Evolutionary conservation across 805 yeast genomes (phyloP), one percentile per base, ranked within the genome.

Genomic region (Suhomyces faveliae): DNA sequence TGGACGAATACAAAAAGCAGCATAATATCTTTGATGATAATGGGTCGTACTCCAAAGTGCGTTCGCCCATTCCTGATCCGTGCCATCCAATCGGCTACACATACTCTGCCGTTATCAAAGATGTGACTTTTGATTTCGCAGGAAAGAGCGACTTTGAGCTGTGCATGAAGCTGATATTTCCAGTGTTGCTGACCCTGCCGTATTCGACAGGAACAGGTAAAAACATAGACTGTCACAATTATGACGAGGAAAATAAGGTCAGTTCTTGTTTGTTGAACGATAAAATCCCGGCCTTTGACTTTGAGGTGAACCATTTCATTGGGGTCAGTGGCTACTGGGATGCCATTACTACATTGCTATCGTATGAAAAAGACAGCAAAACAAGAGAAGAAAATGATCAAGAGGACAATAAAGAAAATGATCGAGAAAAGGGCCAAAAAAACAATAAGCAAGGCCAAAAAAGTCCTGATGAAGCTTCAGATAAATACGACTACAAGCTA

Each of bases 281-380:
- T 52, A 60, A 73, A 17, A 68, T 79, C 23, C 88, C 87, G 0
- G 67, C 78, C 6, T 77, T 83, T 63, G 82, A 78, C 53, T 80
- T 83, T 56, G 77, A 78, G 42, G 66, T 77, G 27, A 76, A 79
- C 52, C 77, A 76, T 48, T 83, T 84, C 48, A 68, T 80, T 35
- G 89, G 87, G 0, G 84, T 84, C 7, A 80, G 85, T 50, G 87
- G 86, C 4, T 82, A 82, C 58, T 82, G 85, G 83, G 83, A 83
- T 55, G 77, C 83, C 4, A 68, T 83, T 35, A 73, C 75, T n/a
- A 69, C 72, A 42, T 63, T 81, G 33, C 57, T 79, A 30, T 63
- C 69, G 9, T 66, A 62, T 54, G 60, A 60, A 11, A 65, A 69
- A 8, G 25, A 20, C 9, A 10, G 8, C 11, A 21, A 37, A 11